These are phyloP conservation scores for Viola odorata DNA, from an alignment of 345 rosid genomes.

Conservation along the genomic window DNA sequence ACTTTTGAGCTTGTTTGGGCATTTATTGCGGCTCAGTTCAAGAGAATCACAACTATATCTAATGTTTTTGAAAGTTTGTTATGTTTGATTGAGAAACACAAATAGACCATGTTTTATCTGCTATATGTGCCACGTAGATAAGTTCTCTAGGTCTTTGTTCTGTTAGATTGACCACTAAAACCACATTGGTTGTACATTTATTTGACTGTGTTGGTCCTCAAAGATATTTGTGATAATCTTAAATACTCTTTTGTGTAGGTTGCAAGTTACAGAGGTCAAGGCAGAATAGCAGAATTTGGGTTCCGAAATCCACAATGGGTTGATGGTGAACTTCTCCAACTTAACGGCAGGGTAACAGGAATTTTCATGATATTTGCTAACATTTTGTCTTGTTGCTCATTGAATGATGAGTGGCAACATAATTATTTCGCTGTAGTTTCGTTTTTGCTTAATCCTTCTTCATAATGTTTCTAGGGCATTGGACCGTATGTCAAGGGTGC, in stretches of 20 bases:
- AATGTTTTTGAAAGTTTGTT: too few relatives aligned
- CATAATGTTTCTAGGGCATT: slow-evolving; percentile 47
- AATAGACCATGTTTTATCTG: not conserved
- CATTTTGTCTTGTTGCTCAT: slow-evolving; percentile 1
- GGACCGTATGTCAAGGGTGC: slow-evolving; percentile 77
- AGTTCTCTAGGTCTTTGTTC: not conserved
- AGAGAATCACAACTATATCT: too few relatives aligned
- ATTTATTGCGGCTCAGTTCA: too few relatives aligned
- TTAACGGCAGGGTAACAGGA: slow-evolving; percentile 68
- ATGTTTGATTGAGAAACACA: not conserved
- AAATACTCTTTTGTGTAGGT: slow-evolving; percentile 37
- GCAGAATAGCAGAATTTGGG: slow-evolving; percentile 84
- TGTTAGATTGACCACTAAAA: not conserved
- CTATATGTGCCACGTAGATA: not conserved
- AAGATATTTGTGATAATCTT: not conserved
- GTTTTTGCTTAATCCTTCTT: not conserved
- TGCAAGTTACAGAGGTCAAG: slow-evolving; percentile 81
- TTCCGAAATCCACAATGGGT: slow-evolving; percentile 83
- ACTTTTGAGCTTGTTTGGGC: too few relatives aligned
- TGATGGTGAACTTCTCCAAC: slow-evolving; percentile 80
- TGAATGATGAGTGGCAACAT: too few relatives aligned
- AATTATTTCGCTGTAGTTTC: not conserved
- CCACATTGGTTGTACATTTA: too few relatives aligned
- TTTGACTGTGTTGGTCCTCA: not conserved
- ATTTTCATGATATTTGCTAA: not conserved